Evolutionary conservation across 345 rosid genomes (phyloP).

Genomic region (Litchi chinensis): DNA sequence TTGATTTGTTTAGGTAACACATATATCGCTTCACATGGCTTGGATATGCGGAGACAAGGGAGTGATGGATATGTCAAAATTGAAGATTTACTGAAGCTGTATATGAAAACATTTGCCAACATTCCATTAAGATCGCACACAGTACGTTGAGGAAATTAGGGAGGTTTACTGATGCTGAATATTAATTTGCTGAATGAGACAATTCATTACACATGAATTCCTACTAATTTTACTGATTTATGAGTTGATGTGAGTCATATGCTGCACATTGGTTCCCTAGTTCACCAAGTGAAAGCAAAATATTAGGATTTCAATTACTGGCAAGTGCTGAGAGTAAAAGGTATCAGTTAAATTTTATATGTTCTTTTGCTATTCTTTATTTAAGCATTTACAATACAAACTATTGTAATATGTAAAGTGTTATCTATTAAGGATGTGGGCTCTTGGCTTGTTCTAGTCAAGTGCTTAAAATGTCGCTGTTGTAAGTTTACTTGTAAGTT

Average conservation of each 20-base stretch:
- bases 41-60: slow-evolving; percentile 72
- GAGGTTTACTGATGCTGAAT: slow-evolving; percentile 47
- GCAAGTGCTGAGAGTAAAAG: neutral
- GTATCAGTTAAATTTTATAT: neutral
- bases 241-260: neutral
- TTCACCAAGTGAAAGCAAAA: neutral
- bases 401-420: neutral
- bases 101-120: slow-evolving; percentile 70
- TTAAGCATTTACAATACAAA: neutral
- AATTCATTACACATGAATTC: neutral
- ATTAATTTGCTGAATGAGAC: too few species aligned
- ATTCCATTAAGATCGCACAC: slow-evolving; percentile 67
- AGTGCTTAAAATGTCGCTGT: neutral
- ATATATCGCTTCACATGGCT: slow-evolving; percentile 77
- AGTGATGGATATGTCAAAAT: slow-evolving; percentile 84
- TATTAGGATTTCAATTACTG: neutral
- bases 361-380: neutral
- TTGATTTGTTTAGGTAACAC: slow-evolving; percentile 28
- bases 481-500: neutral
- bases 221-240: neutral
- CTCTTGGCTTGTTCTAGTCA: neutral
- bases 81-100: slow-evolving; percentile 65
- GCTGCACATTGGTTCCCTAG: neutral
- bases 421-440: neutral
- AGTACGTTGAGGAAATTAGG: slow-evolving; percentile 66